Base-by-base conservation (phyloP, 306 rosid species). In the Malus orientalis region DNA sequence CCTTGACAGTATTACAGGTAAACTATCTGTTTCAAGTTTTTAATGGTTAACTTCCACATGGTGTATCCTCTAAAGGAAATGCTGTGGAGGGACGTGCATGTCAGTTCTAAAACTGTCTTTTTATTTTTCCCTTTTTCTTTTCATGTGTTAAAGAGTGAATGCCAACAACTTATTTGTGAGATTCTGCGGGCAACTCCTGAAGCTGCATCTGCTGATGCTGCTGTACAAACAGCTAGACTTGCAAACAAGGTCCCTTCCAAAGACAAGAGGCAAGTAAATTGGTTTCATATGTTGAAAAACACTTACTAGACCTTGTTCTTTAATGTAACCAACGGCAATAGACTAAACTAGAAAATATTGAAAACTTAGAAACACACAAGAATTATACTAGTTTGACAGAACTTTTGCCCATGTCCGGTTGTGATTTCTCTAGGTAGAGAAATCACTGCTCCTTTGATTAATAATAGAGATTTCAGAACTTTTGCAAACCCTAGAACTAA, bases 141-240 rank as follows among this genome's bases (percentile, higher is more conserved):
- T 73, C 60, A 14, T 84, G 54, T 78, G 75, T 74, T 54, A 22
- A 67, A 96, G 99, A 96, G 99, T 82, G 99, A 93, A 85, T 96
- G 99, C 87, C 99, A 96, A 84, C 99, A 96, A 87, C 94, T 96
- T 75, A 86, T 96, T 82, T 96, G 99, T 82, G 99, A 96, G 86
- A 88, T 96, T 81, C 86, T 96, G 80, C 98, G 99, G 74, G 96
- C 99, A 77, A 96, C 99, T 80, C 99, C 98, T 51, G 99, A 96
- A 87, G 99, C 98, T 76, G 97, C 99, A 70, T 91, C 98, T 61
- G 98, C 98, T 12, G 98, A 96, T 87, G 98, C 99, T 86, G 97
- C 97, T 53, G 96, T 91, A 76, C 99, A 96, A 86, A 96, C 99
- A 16, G 99, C 98, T 84, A 89, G 99, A 87, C 91, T 96, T 85